Base-by-base conservation (phyloP, 148 eudicot species). In the Oxyria digyna region DNA sequence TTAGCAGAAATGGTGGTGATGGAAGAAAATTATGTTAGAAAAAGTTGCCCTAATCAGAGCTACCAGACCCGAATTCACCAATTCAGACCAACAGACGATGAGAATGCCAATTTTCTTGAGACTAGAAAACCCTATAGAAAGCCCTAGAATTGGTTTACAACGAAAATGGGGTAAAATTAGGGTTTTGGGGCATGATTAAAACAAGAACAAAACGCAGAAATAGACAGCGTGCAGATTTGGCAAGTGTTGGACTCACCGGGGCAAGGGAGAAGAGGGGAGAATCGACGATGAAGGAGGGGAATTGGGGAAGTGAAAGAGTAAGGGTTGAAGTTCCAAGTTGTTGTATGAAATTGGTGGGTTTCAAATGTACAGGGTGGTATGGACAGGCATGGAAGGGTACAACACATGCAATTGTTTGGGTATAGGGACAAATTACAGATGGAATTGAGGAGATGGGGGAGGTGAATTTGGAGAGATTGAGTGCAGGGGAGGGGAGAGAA, bases 211-310 rank as follows among this genome's bases (percentile, higher is more conserved):
- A 55, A 55, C 55, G n/a, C 55, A 49, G 26, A 26, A 49, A 49
- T 49, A 1, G 55, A 49, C 20, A 55, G 32, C 15, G n/a, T 23
- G 17, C 24, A 2, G 26, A 24, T 26, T 55, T 13, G 24, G 31
- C 10, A 12, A 55, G 62, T 26, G 33, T 55, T 54, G 17, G 32
- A 55, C 62, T 55, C 62, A 55, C 62, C 62, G 62, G 24, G 62
- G 14, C 24, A 26, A 33, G 62, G 62, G 32, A 33, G 11, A 23
- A 14, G 26, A 3, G 17, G 62, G 62, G 62, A 55, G 62, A 26
- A 26, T 55, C 62, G 62, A 55, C 33, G 17, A 55, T n/a, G n/a
- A n/a, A n/a, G n/a, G n/a, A n/a, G n/a, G 17, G 62, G 62, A 55
- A 55, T 26, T 55, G 24, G 62, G 6, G 32, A 26, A 55, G 26